Evolutionary conservation across 148 eudicot genomes (phyloP).

Genomic region (Oxyria digyna): DNA sequence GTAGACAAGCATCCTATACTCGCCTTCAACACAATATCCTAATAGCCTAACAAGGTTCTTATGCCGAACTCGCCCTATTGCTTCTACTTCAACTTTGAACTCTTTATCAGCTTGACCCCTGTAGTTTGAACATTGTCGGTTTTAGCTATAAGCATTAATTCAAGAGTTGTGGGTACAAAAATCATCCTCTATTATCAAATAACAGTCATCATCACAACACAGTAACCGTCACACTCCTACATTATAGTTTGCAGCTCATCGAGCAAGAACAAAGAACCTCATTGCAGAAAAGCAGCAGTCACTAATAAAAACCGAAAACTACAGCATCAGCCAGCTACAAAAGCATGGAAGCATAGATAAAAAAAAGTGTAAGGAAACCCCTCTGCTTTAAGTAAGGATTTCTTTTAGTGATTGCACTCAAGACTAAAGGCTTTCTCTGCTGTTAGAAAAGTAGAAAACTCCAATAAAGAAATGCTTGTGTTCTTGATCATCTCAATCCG

Average conservation of each 20-base stretch:
- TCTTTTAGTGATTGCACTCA: too few species aligned
- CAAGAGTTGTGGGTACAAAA: not conserved
- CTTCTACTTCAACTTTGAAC: conserved; percentile 53
- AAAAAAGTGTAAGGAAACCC: too few species aligned
- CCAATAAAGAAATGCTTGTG: too few species aligned
- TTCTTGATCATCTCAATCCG: not conserved
- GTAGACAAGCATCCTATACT: conserved; percentile 10
- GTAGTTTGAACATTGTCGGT: not conserved
- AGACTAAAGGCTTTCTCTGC: too few species aligned
- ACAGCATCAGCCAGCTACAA: not conserved
- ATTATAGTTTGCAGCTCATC: not conserved
- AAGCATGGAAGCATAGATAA: not conserved
- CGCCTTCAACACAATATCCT: conserved; percentile 60
- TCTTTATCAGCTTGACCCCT: conserved; percentile 73
- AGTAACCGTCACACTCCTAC: not conserved
- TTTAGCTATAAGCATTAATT: not conserved
- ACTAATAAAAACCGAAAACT: not conserved
- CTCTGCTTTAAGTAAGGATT: not conserved
- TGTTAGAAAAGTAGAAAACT: too few species aligned
- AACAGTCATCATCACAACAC: not conserved
- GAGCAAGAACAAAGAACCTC: not conserved
- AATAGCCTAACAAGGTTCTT: conserved; percentile 51
- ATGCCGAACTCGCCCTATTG: conserved; percentile 59
- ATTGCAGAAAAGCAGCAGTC: not conserved
- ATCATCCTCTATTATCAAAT: not conserved